Percentiles rank a stretch among this genome's conserved stretches.
These are phyloP conservation scores for Chaetomidium leptoderma DNA, from an alignment of 495 filamentous ascomycete species.

Conservation along the genomic window DNA sequence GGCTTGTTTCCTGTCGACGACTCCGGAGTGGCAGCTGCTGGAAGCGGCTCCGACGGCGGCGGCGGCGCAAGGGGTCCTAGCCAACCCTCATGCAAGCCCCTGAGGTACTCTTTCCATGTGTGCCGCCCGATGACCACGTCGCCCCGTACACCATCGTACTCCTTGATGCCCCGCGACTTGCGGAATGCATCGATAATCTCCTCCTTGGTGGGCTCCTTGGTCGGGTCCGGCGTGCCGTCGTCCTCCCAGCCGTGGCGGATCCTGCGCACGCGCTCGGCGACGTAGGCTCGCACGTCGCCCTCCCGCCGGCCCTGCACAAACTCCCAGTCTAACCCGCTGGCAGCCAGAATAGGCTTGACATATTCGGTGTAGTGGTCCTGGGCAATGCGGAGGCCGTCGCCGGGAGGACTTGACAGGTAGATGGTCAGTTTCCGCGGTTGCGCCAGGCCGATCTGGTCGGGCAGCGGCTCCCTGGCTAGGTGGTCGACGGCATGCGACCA, in stretches of 20 bases:
- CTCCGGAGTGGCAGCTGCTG: constrained; percentile 20
- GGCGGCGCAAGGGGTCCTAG: constrained; percentile 66
- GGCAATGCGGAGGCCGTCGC: constrained; percentile 72
- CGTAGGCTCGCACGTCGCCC: constrained; percentile 76
- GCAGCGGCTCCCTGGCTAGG: constrained; percentile 70
- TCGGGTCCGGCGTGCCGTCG: constrained; percentile 42
- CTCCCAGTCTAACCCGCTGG: constrained; percentile 88
- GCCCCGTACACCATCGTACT: constrained; percentile 69
- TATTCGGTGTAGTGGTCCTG: constrained; percentile 95
- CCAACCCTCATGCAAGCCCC: constrained; percentile 94
- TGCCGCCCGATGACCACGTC: constrained; percentile 88
- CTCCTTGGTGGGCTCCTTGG: constrained; percentile 46
- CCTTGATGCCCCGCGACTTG: constrained; percentile 55
- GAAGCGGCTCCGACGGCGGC: constrained; percentile 28
- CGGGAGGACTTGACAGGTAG: constrained; percentile 78
- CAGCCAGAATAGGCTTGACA: constrained; percentile 86
- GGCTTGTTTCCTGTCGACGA: constrained; percentile 28
- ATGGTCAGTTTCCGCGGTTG: constrained; percentile 84
- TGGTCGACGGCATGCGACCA: constrained; percentile 88
- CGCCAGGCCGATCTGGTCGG: constrained; percentile 47
- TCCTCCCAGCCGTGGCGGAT: constrained; percentile 56
- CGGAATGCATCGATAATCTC: constrained; percentile 55
- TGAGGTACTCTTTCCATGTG: constrained; percentile 96
- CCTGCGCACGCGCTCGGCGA: constrained; percentile 78
- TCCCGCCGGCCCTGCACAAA: constrained; percentile 86